Percentiles rank a stretch among this genome's conserved stretches.
Evolutionary conservation across 2,329 filamentous ascomycete genomes (phyloP).

Genomic region (Claviceps maximensis): DNA sequence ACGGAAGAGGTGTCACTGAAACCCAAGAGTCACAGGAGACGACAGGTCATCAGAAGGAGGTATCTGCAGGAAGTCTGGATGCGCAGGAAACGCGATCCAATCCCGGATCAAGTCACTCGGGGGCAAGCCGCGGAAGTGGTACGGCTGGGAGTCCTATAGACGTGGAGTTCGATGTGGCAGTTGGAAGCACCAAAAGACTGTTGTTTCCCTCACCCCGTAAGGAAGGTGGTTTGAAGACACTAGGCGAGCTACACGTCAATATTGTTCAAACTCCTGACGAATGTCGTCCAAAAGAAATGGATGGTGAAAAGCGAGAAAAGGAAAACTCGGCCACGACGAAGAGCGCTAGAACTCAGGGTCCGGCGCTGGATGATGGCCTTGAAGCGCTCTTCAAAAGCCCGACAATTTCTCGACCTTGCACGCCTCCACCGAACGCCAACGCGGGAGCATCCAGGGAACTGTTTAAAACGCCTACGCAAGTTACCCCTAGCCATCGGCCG

Average conservation of each 20-base stretch:
- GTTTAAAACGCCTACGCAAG: slow-evolving; percentile 51
- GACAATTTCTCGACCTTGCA: slow-evolving; percentile 32
- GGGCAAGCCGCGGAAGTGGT: slow-evolving; percentile 39
- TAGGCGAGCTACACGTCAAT: slow-evolving; percentile 45
- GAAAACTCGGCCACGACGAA: slow-evolving; percentile 27
- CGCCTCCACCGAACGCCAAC: slow-evolving; percentile 36
- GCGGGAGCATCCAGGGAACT: slow-evolving; percentile 23
- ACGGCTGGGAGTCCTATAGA: slow-evolving; percentile 45
- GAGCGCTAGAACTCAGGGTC: slow-evolving; percentile 7
- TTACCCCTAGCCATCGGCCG: slow-evolving; percentile 46
- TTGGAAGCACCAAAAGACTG: slow-evolving; percentile 50
- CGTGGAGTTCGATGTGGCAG: slow-evolving; percentile 31
- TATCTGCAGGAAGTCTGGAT: slow-evolving; percentile 5
- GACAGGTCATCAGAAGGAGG: not conserved
- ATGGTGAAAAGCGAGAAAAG: slow-evolving; percentile 20
- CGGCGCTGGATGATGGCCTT: slow-evolving; percentile 41
- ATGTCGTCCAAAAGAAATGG: slow-evolving; percentile 15
- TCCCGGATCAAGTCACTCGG: slow-evolving; percentile 37
- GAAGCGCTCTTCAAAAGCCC: slow-evolving; percentile 55
- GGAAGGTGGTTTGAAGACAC: slow-evolving; percentile 45
- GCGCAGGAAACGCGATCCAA: slow-evolving; percentile 12
- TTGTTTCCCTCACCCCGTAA: slow-evolving; percentile 68
- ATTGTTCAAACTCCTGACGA: slow-evolving; percentile 31
- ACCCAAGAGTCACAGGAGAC: not conserved
- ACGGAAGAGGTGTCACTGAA: slow-evolving; percentile 10